Base-by-base conservation (phyloP, 306 rosid species). In the Rosa chinensis region DNA sequence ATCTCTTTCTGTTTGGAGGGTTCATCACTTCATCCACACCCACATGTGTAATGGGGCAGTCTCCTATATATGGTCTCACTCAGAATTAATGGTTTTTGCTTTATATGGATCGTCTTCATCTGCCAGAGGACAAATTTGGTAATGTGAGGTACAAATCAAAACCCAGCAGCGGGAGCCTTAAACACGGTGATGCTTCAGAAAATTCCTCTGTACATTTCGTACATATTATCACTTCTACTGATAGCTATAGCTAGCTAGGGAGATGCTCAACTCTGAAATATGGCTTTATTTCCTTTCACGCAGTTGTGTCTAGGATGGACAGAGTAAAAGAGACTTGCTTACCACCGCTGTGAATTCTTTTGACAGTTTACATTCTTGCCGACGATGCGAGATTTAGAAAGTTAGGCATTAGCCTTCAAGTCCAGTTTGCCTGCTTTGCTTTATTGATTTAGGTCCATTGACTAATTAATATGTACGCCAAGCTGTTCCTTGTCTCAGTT, bases 1-100 rank as follows among this genome's bases (percentile, higher is more conserved):
- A 61, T 42, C 55, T 58, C 25, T 21, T 28, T 49, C 44, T 21
- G 48, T 7, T 44, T 23, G 39, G 32, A 59, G 42, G 45, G 11
- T 62, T 75, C 45, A n/a, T n/a, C n/a, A n/a, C n/a, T n/a, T n/a
- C n/a, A 32, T 76, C n/a, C 39, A 16, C 79, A 44, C 20, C 58
- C 61, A 25, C 79, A 62, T 66, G 3, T 44, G 79, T 3, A 52
- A 76, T 45, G 47, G 61, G 69, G 72, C 59, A 63, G n/a, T 18
- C 69, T 1, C 52, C 44, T 40, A 74, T 39, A 8, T 39, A 42
- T 42, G 17, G 42, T 59, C 70, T 61, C 58, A 59, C 25, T 42
- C 55, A 42, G 17, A 23, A 59, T 59, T 20, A 45, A 58, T 59
- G 42, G 77, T 62, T 10, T 13, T 28, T 28, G 40, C 14, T 5